Conservation (phyloP, 306 rosid species). For the Dryas drummondii region DNA sequence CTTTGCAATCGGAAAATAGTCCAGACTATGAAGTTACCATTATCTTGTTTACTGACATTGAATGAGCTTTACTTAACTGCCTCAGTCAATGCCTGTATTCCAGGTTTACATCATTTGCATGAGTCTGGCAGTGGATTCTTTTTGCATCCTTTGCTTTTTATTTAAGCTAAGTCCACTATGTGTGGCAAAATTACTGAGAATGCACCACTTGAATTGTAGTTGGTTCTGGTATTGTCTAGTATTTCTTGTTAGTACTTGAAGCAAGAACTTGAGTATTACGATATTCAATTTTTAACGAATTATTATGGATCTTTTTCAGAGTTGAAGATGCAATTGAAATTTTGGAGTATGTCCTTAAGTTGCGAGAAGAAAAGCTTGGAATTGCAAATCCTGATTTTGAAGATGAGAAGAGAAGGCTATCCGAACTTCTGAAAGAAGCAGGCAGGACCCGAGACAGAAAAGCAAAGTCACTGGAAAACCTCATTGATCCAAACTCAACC, state of each 20-base stretch:
- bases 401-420: conserved; percentile 85
- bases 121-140: neutral
- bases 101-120: neutral
- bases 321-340: conserved; percentile 98
- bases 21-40: neutral
- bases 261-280: conserved; percentile 9
- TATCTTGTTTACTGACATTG: neutral
- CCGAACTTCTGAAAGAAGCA: conserved; percentile 95
- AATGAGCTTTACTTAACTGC: neutral
- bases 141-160: neutral
- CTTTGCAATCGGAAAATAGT: neutral
- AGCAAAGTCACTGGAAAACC: conserved; percentile 92
- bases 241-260: conserved; percentile 1
- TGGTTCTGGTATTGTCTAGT: neutral
- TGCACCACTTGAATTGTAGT: neutral
- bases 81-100: neutral
- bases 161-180: neutral
- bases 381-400: conserved; percentile 94
- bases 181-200: neutral
- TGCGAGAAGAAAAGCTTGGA: conserved; percentile 89
- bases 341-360: conserved; percentile 81
- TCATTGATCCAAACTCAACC: conserved; percentile 79
- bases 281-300: conserved; percentile 8
- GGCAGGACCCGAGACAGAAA: conserved; percentile 91
- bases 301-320: conserved; percentile 44